Base-by-base conservation (phyloP, 208 protist genomes). In the Trichomonas tenax region DNA sequence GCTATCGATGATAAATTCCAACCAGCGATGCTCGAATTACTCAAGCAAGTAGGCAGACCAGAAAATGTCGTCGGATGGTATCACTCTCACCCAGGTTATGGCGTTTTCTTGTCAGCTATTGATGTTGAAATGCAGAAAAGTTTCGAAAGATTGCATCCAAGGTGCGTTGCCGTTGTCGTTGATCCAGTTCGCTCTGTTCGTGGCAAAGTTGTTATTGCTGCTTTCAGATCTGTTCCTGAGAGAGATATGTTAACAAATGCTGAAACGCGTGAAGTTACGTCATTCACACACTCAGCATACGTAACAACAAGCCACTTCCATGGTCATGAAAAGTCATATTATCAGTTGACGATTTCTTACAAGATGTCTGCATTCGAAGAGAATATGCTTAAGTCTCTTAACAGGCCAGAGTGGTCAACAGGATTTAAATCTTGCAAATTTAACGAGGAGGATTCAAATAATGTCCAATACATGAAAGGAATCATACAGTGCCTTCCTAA, bases 1-100 rank as follows among this genome's bases (percentile, higher is more conserved):
- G 45, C 95, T 40, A 99, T 99, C 8, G 99, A 99, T 98, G 99
- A 99, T 23, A 99, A 99, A 44, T 99, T 99, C 97, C 99, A 99
- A 97, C 98, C 98, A 31, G 99, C 99, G 97, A 99, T 99, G 99
- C 97, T 99, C 23, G 99, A 99, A 95, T 99, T 99, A 98, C 98
- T 99, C 86, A 99, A 99, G 97, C 98, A 99, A 90, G 99, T 99
- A 23, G 99, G 98, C 9, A 96, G 97, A 96, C 98, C 98, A 63
- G 99, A 99, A 97, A 99, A 99, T 97, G 99, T 99, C 63, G 99
- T 99, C 34, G 99, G 99, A 26, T 99, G 99, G 99, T 99, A 99
- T 97, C 99, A 99, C 97, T 99, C 98, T 96, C 99, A 99, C 97
- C 99, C 99, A 23, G 99, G 99, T 46, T 99, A 99, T 97, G 99